phyloP scores from a whole-genome alignment of 495 filamentous ascomycete species.

The Platismatia glauca region DNA sequence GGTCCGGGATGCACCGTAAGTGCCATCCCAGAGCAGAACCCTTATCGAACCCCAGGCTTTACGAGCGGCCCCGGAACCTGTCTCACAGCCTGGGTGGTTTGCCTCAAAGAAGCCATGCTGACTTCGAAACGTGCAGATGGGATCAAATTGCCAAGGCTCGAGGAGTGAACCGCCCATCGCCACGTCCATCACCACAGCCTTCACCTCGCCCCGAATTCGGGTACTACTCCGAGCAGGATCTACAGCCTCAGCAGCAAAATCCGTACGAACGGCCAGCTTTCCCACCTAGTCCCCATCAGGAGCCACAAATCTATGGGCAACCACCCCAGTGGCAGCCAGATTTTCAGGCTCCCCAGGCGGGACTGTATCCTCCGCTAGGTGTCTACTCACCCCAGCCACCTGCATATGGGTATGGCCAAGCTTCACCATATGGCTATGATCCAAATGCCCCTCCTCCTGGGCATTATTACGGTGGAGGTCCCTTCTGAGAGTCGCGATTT shows the following conservation, averaged over 20 bases:
- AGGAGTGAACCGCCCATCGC: constrained; percentile 6
- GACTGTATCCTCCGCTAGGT: constrained; percentile 9
- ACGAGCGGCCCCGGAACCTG: neutral
- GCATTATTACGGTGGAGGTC: constrained; percentile 10
- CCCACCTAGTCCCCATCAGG: constrained; percentile 7
- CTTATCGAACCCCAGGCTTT: neutral
- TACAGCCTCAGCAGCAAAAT: constrained; percentile 12
- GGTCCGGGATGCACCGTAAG: constrained; percentile 14
- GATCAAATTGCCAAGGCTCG: constrained; percentile 15
- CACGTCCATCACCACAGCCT: constrained; percentile 6
- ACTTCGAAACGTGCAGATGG: neutral
- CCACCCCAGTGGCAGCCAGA: constrained; percentile 13
- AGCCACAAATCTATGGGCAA: constrained; percentile 8
- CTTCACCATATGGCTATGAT: constrained; percentile 12
- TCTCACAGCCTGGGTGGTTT: too few species aligned
- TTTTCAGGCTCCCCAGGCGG: constrained; percentile 8
- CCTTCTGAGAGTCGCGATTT: constrained; percentile 1
- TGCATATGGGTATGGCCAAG: constrained; percentile 13
- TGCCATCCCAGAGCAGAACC: neutral
- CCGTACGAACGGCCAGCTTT: constrained; percentile 8
- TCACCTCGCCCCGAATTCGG: constrained; percentile 15
- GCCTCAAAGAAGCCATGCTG: neutral
- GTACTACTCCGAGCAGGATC: constrained; percentile 6
- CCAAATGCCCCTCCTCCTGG: constrained; percentile 10
- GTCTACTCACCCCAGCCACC: constrained; percentile 9